Conservation (phyloP, 768 basidiomycete genomes). For the Russula olivacea region DNA sequence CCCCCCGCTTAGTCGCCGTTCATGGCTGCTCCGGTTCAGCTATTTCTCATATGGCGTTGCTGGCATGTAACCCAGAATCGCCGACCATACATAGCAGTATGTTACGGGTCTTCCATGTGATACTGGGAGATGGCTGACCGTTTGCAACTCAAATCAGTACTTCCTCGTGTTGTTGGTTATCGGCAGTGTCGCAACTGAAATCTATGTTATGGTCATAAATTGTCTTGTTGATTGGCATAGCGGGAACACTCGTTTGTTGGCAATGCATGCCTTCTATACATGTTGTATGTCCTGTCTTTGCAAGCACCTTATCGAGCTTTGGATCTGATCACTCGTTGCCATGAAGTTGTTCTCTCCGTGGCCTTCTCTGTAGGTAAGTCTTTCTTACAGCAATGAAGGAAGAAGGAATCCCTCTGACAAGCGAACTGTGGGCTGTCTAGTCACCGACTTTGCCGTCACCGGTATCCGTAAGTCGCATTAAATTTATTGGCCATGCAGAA, state of each 20-base stretch:
- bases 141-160: background rate
- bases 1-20: conserved; percentile 22
- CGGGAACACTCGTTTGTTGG: background rate
- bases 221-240: conserved; percentile 4
- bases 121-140: background rate
- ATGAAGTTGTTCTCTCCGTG: conserved; percentile 1
- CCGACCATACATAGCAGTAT: conserved; percentile 4
- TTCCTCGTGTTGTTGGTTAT: conserved; percentile 14
- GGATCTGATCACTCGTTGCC: background rate
- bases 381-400: background rate
- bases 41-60: conserved; percentile 30
- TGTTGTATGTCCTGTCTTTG: conserved; percentile 6
- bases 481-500: background rate
- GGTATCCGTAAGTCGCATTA: conserved; percentile 11
- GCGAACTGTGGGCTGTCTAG: background rate
- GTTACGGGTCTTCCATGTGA: background rate
- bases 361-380: conserved; percentile 6
- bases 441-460: conserved; percentile 13
- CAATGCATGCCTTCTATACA: conserved; percentile 1
- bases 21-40: conserved; percentile 30
- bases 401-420: background rate
- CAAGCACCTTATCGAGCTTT: too few species aligned
- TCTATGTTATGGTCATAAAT: background rate
- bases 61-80: conserved; percentile 26
- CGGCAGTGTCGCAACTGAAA: conserved; percentile 1